Percentiles rank a stretch among this genome's conserved stretches.
Evolutionary conservation across 805 yeast species (phyloP).

Genomic region (Sungouiozyma intestinalis): DNA sequence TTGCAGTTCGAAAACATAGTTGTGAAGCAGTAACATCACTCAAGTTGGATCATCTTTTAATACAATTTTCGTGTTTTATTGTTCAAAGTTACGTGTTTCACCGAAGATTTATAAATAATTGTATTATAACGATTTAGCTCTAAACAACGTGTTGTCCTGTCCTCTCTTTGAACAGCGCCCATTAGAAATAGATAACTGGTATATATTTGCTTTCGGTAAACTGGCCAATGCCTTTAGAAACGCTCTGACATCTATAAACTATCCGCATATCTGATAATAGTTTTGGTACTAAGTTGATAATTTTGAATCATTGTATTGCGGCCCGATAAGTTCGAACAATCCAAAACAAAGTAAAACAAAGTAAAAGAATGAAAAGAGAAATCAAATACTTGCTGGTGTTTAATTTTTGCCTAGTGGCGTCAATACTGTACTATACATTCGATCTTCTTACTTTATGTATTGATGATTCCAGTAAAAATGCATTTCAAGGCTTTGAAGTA

Average conservation of each 20-base stretch:
- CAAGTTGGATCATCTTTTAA: no score
- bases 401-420: conserved; percentile 42
- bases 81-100: neutral
- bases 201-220: neutral
- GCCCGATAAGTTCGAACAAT: no score
- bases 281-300: no score
- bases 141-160: no score
- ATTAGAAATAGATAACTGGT: no score
- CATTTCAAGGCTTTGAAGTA: conserved; percentile 48
- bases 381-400: conserved; percentile 46
- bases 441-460: conserved; percentile 62
- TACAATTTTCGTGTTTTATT: neutral
- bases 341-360: no score
- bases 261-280: neutral
- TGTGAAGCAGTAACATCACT: no score
- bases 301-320: no score
- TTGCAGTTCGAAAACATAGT: no score
- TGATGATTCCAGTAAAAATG: conserved; percentile 57
- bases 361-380: conserved; percentile 46
- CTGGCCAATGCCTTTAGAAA: neutral
- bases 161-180: no score
- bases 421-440: conserved; percentile 47
- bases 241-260: neutral
- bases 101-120: neutral
- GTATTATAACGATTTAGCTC: no score